A percentile compares a stretch with the other conserved stretches of the same genome.
Evolutionary conservation across 106 monocot genomes (phyloP).

Genomic region (Phalaenopsis equestris): DNA sequence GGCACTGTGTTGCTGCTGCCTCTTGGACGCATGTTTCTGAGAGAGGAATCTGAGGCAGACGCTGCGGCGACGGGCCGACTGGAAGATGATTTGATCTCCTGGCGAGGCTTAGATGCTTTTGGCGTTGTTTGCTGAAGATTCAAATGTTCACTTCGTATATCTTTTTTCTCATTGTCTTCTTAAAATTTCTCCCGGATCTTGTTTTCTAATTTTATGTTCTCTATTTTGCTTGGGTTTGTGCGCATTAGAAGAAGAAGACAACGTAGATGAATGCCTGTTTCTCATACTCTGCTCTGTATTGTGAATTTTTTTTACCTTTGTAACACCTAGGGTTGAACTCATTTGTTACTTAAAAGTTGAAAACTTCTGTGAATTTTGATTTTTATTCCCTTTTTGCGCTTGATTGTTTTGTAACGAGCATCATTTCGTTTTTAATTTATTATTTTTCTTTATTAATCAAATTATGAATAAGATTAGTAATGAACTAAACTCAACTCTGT

Average conservation of each 20-base stretch:
- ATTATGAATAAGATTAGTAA: too few species aligned
- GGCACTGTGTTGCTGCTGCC: slow-evolving; percentile 60
- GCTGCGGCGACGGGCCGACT: neutral
- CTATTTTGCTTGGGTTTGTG: neutral
- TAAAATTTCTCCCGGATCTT: neutral
- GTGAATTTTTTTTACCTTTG: too few species aligned
- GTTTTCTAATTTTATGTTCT: neutral
- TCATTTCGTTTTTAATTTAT: too few species aligned
- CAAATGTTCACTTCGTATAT: neutral
- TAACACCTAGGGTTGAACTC: too few species aligned
- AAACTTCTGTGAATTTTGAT: too few species aligned
- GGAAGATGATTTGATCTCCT: neutral
- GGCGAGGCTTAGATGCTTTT: neutral
- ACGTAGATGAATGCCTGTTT: neutral
- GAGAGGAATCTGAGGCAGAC: neutral
- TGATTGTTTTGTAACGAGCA: too few species aligned
- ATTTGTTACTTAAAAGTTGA: too few species aligned
- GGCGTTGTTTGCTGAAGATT: neutral
- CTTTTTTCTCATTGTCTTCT: neutral
- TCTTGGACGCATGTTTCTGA: slow-evolving; percentile 54
- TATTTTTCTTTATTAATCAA: too few species aligned
- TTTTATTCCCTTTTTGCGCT: too few species aligned
- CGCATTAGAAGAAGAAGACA: neutral
- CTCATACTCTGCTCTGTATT: neutral
- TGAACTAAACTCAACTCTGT: too few species aligned